These are phyloP conservation scores for Lactifluus subvellereus DNA, from an alignment of 768 basidiomycete species.

Conservation along the genomic window DNA sequence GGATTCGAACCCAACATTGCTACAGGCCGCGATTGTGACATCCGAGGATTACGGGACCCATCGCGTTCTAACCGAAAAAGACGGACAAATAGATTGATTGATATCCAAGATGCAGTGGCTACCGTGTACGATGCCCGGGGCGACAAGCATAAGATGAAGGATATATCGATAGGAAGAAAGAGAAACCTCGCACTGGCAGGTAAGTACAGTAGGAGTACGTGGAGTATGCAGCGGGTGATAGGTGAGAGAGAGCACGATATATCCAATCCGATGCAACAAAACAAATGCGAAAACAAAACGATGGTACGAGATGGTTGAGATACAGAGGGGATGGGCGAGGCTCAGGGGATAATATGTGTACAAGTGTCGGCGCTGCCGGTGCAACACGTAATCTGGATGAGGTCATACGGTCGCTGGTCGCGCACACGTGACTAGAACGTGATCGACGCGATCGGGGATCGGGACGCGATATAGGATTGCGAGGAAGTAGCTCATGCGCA, in stretches of 20 bases:
- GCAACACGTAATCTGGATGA: background rate
- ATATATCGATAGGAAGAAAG: background rate
- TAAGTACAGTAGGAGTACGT: background rate
- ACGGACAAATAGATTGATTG: background rate
- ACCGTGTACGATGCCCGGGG: background rate
- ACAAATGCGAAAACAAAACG: slow-evolving; percentile 22
- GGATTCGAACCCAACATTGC: background rate
- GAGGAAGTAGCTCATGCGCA: slow-evolving; percentile 2
- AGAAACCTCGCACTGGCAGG: background rate
- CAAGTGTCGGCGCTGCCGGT: background rate
- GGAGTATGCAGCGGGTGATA: background rate
- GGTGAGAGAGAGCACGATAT: slow-evolving; percentile 1
- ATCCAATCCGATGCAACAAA: slow-evolving; percentile 17
- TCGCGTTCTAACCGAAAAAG: background rate
- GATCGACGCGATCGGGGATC: slow-evolving; percentile 10
- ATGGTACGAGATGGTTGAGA: slow-evolving; percentile 7
- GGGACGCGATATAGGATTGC: background rate
- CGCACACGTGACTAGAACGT: slow-evolving; percentile 18
- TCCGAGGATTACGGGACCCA: background rate
- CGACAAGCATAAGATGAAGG: background rate
- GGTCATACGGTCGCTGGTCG: background rate
- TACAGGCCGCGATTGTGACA: background rate
- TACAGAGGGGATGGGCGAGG: background rate
- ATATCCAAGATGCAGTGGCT: slow-evolving; percentile 7
- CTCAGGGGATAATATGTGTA: background rate